Evolutionary conservation across 2,329 filamentous ascomycete genomes (phyloP), one percentile per base, ranked within the genome.

Genomic region (Colletotrichum tabaci): DNA sequence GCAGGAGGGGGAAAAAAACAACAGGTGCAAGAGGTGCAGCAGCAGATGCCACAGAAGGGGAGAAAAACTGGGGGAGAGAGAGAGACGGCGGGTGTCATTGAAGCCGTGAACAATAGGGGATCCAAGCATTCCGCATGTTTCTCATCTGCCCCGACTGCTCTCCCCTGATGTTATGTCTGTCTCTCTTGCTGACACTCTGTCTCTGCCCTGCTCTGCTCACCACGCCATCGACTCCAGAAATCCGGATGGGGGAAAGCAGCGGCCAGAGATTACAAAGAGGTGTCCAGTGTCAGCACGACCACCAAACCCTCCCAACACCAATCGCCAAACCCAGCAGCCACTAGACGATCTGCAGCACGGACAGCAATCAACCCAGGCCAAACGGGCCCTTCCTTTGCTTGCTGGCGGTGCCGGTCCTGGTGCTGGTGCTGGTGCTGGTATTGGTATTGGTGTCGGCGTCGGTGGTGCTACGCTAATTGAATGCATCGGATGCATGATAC

Each of bases 51-150:
- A 23, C n/a, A 49, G 13, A 18, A 53, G 50, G 30, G n/a, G 35
- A 12, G 23, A 61, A 70, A 57, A 72, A 47, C 42, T 66, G 73
- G 47, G 52, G n/a, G n/a, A n/a, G 65, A 30, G 26, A 3, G 26
- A 30, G 26, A 30, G 44, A 63, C 35, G 65, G 26, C 42, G 15
- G 52, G 60, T 71, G 57, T 71, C 61, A 66, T 66, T 71, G 70
- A 72, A 62, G n/a, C 70, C 70, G 70, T 66, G 70, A 72, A 72
- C 66, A 66, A 50, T 71, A 57, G 67, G 70, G 61, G 55, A 72
- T 66, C 66, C 26, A 30, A 30, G 26, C 26, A 30, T 30, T 30
- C 26, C 26, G 26, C 26, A 30, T 30, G 26, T 30, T 30, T 30
- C 26, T 30, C 26, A 30, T 30, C 26, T 30, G 26, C 26, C 26